Evolutionary conservation across 1,284 basidiomycete species (phyloP), one percentile per base, ranked within the genome.

Genomic region (Malassezia slooffiae): DNA sequence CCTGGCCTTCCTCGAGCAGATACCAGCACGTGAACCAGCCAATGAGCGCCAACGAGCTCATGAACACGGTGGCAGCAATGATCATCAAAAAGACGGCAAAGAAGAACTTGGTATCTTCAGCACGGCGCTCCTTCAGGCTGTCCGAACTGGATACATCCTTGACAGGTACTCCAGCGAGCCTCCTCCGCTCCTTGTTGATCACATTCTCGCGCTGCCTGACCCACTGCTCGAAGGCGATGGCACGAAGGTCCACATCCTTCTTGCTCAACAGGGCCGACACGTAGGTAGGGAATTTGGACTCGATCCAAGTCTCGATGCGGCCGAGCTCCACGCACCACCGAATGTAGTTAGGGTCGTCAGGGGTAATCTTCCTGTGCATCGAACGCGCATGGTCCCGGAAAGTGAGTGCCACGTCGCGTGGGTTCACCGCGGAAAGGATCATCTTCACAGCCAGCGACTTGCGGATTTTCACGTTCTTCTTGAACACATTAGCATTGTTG

Each of bases 381-480:
- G 75, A 75, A 24, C 83, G 79, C 0, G 81, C 79, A 64, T 83
- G 88, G 20, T 82, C 77, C 17, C 81, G 78, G 78, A 96, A 96
- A 54, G 90, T 81, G 64, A 81, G 78, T 0, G 87, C 81, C 1
- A 96, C 88, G 59, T 96, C 89, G 26, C 87, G 78, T 0, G 87
- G 85, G 72, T 96, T 96, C 28, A 83, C 84, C 4, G 87, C 83
- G 19, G 76, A 75, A 78, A 90, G 83, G 60, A 97, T 91, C 46
- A 97, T 76, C 83, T 90, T 58, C 13, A 41, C 17, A 24, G 90
- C 88, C 58, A 83, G 79, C 1, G 86, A 86, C 69, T 90, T 91
- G 45, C 91, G 79, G 60, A 97, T 97, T 74, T 97, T 96, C 70
- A 96, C 82, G 64, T 95, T 93, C 61, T 78, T 73, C 60, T 83